Percentiles rank a stretch among this genome's conserved stretches.
These are phyloP conservation scores for Ascochyta koolunga DNA, from an alignment of 2,329 filamentous ascomycete species.

Conservation along the genomic window DNA sequence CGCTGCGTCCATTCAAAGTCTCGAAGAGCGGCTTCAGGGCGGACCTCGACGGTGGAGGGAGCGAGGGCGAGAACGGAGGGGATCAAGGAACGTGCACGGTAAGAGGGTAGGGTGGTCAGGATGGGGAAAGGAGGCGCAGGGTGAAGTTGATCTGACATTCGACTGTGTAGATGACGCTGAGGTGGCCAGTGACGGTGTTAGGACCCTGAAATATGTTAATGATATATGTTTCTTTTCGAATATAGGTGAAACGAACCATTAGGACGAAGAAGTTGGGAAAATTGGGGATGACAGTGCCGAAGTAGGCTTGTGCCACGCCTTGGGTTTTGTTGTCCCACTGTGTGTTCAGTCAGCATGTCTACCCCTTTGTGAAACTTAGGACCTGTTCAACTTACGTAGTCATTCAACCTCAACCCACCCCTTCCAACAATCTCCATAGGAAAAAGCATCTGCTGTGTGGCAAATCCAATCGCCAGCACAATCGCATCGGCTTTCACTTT, in stretches of 20 bases:
- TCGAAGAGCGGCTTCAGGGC: conserved; percentile 40
- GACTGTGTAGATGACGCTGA: conserved; percentile 58
- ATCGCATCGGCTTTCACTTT: conserved; percentile 54
- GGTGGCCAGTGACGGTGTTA: conserved; percentile 57
- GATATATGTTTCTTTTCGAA: background rate
- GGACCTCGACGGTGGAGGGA: conserved; percentile 47
- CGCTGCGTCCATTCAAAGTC: conserved; percentile 51
- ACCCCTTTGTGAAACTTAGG: background rate
- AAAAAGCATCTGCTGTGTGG: conserved; percentile 55
- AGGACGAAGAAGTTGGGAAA: conserved; percentile 35
- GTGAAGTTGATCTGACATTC: conserved; percentile 61
- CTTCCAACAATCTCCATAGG: conserved; percentile 56
- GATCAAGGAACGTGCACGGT: conserved; percentile 30
- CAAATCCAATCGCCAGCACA: conserved; percentile 58
- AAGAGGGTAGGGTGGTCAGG: conserved; percentile 40
- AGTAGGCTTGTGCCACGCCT: conserved; percentile 53
- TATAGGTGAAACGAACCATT: conserved; percentile 11
- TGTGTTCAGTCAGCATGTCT: background rate
- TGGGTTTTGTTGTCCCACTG: conserved; percentile 49
- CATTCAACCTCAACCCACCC: conserved; percentile 47
- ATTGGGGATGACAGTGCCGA: conserved; percentile 55
- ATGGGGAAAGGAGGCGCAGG: conserved; percentile 51
- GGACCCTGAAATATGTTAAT: conserved; percentile 6
- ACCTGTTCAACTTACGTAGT: conserved; percentile 39
- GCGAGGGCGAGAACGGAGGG: conserved; percentile 25